Evolutionary conservation across 2,329 filamentous ascomycete genomes (phyloP), one percentile per base, ranked within the genome.

Genomic region (Exserohilum rostratum): DNA sequence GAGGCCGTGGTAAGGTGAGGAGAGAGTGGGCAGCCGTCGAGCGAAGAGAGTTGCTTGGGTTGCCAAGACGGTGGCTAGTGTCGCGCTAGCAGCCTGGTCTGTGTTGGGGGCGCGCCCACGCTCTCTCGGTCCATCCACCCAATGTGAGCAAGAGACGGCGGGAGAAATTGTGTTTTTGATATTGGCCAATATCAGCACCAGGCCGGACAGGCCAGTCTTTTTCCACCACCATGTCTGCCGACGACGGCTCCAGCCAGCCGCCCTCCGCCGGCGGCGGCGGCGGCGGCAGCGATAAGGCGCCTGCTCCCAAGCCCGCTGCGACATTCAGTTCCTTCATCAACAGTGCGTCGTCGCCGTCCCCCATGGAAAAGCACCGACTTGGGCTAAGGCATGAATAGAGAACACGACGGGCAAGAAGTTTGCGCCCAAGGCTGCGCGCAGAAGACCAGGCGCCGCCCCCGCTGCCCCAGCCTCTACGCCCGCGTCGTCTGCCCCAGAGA

Each of bases 331-430:
- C 68, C 35, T 73, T 70, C 55, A 69, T 72, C 53, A 71, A 71
- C 52, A 72, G 66, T 69, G 51, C 56, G 66, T 65, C 37, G 50
- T 35, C 37, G 22, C 25, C 39, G 29, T 30, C 25, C 29, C 39
- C 45, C 27, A 33, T 34, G 39, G 20, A 17, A 34, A 35, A 38
- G 55, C 58, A 51, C 53, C 42, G 53, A 52, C 56, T 50, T 17
- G 22, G 43, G 52, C 65, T 67, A 53, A 67, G 40, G 9, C 48
- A 18, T 53, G 27, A 22, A 2, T 42, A 70, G 67, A 73, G 73
- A 76, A 77, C 57, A 76, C 76, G 52, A 75, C 77, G 15, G 77
- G 76, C 67, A 81, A 78, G 63, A 79, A 78, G 64, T 77, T 80
- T 54, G 78, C 77, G 4, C 80, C 80, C 34, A 82, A 81, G 61